Evolutionary conservation across 495 filamentous ascomycete species (phyloP), one percentile per base, ranked within the genome.

Genomic region (Talaromyces thailandensis): DNA sequence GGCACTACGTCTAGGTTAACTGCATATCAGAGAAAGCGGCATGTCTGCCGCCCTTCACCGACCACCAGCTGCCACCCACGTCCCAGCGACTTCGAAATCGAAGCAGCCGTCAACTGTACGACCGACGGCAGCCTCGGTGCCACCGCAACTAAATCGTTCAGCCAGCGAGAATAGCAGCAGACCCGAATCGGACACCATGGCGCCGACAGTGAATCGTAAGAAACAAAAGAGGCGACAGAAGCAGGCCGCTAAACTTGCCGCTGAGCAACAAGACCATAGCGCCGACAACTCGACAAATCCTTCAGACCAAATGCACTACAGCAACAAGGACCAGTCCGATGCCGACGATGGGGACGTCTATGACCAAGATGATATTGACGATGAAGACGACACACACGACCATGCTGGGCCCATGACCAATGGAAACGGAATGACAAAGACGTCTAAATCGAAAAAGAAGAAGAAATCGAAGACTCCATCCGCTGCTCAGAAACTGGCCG

Each of bases 211-310:
- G 48, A 96, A 96, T 74, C 85, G 89, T 69, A 96, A 96, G 76
- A 96, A 96, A 74, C 89, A 93, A 71, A 96, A 96, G 74, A 84
- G 89, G 31, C 85, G 89, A 64, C 80, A 86, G 62, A 93, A 93
- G 67, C 78, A 84, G 72, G 89, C 88, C 55, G 89, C 89, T 45
- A 84, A 88, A 18, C 82, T 87, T 62, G 88, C 85, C 35, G 86
- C 85, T 58, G 84, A 78, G 50, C 72, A 78, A 59, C 69, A 70
- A 40, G 55, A 64, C 11, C 64, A 64, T 4, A 71, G 69, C 51
- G 73, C 66, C 23, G 68, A 70, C 48, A 63, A 61, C 23, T 63
- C 70, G 24, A 65, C 62, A 26, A 68, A 75, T 50, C 35, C 60
- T 28, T 58, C 63, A 32, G 66, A 70, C 35, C 64, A 64, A 25